A percentile compares a stretch with the other conserved stretches of the same genome.
Conservation (phyloP, 2,329 filamentous ascomycete species). For the Aureobasidium sp. region DNA sequence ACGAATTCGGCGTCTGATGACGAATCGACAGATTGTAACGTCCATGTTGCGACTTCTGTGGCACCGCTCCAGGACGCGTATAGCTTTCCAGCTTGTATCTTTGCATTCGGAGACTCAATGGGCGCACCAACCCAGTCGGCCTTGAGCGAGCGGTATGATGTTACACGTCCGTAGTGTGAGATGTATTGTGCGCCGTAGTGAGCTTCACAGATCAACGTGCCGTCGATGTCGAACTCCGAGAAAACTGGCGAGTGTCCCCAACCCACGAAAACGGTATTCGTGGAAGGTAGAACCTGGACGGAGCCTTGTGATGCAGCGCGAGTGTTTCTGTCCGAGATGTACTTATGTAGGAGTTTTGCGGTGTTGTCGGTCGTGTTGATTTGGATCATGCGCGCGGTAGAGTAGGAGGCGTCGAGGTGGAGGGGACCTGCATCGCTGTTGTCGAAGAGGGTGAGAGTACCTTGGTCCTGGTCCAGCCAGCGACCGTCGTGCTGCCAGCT, state of each 20-base stretch:
- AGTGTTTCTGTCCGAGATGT: constrained; percentile 37
- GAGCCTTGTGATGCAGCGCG: constrained; percentile 56
- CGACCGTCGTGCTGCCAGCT: constrained; percentile 51
- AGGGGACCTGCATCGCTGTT: constrained; percentile 47
- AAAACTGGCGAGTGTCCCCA: constrained; percentile 53
- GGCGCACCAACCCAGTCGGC: constrained; percentile 21
- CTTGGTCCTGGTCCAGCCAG: constrained; percentile 33
- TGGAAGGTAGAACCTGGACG: constrained; percentile 54
- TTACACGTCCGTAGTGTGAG: constrained; percentile 40
- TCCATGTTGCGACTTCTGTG: constrained; percentile 25
- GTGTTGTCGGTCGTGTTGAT: constrained; percentile 32
- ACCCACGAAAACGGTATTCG: constrained; percentile 60
- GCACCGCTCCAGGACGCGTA: constrained; percentile 26
- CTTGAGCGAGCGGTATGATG: constrained; percentile 57
- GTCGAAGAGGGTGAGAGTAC: constrained; percentile 29
- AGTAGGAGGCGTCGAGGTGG: constrained; percentile 36
- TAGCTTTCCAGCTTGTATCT: constrained; percentile 37
- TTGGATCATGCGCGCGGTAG: constrained; percentile 27
- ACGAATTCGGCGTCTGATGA: constrained; percentile 7
- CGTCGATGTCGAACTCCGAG: constrained; percentile 48
- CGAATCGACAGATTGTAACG: constrained; percentile 28
- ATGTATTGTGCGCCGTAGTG: constrained; percentile 45
- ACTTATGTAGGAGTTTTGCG: constrained; percentile 31
- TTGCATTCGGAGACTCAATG: constrained; percentile 26
- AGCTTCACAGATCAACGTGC: constrained; percentile 57